Percentiles rank a stretch among this genome's conserved stretches.
These are phyloP conservation scores for Phoma sp. DNA, from an alignment of 2,329 filamentous ascomycete genomes.

Conservation along the genomic window DNA sequence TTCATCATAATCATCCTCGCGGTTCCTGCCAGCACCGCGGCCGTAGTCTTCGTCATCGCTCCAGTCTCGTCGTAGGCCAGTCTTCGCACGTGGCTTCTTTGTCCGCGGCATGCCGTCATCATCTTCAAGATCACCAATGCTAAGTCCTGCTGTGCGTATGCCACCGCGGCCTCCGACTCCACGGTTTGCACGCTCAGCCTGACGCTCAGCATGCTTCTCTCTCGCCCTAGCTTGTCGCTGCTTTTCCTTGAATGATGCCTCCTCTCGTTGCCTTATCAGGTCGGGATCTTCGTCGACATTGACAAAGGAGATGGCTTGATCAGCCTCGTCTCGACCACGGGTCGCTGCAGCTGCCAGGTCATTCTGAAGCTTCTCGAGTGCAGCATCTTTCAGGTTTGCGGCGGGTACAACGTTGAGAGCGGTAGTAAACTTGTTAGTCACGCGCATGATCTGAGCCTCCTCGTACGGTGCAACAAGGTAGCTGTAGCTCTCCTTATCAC, in stretches of 20 bases:
- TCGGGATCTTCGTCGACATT: constrained; percentile 77
- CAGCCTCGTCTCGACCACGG: constrained; percentile 54
- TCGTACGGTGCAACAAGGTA: constrained; percentile 78
- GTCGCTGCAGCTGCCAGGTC: constrained; percentile 70
- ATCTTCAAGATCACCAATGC: constrained; percentile 66
- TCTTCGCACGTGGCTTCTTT: constrained; percentile 46
- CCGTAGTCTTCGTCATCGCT: constrained; percentile 84
- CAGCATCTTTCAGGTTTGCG: constrained; percentile 73
- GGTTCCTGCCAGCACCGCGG: constrained; percentile 61
- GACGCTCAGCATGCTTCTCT: constrained; percentile 71
- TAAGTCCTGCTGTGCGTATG: constrained; percentile 64
- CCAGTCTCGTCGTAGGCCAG: constrained; percentile 54
- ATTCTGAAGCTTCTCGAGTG: constrained; percentile 71
- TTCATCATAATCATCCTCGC: constrained; percentile 78
- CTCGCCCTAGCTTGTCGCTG: constrained; percentile 67
- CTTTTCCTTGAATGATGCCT: constrained; percentile 76
- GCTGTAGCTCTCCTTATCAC: constrained; percentile 73
- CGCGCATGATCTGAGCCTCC: constrained; percentile 71
- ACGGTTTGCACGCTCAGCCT: constrained; percentile 64
- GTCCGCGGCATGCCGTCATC: constrained; percentile 50
- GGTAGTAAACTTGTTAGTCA: constrained; percentile 78
- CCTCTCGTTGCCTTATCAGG: constrained; percentile 75
- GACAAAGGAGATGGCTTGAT: constrained; percentile 69
- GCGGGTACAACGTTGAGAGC: constrained; percentile 74
- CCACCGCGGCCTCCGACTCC: constrained; percentile 57